Base-by-base conservation (phyloP, 148 eudicot genomes). In the Cornus suecica region DNA sequence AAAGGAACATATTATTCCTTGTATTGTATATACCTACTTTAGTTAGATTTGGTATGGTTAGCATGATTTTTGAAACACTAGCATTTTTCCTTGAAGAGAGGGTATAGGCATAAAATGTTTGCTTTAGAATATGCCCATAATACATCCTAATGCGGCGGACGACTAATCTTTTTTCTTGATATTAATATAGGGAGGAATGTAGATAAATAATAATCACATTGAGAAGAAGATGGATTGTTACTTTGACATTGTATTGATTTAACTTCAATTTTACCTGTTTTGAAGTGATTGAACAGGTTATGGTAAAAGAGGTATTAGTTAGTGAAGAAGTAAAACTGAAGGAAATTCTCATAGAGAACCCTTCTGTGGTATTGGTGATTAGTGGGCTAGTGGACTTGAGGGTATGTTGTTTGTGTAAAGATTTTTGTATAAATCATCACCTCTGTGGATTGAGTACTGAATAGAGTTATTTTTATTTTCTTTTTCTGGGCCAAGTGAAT, bases 31-130 rank as follows among this genome's bases (percentile, higher is more conserved):
- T 71, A 29, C 58, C 64, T 16, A 27, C 16, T 52, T 10, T 16
- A 5, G 27, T 45, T 10, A 52, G 62, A 18, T 22, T 58, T 0
- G 3, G 8, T 58, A 58, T 58, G 23, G 25, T 18, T 58, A 4
- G 20, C 23, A 52, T 54, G 15, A 18, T 58, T 58, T 29, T 7
- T 31, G 5, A 0, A 8, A 28, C 5, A 41, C 13, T 52, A 9
- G 22, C 51, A 32, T 69, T 29, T 22, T 74, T 64, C 70, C 42
- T 74, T 7, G 41, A 74, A 41, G 60, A 41, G 60, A 69, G 45
- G 62, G 45, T 65, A 22, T 14, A 72, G 22, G 42, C 48, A 31
- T 45, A 45, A 61, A 22, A 9, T 23, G 22, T 28, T 52, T 60
- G 32, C 54, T 37, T 34, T 62, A 37, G 23, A 58, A 32, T 60